A percentile compares a stretch with the other conserved stretches of the same genome.
Evolutionary conservation across 1,284 basidiomycete genomes (phyloP).

Genomic region (Laetiporus sulphureus): DNA sequence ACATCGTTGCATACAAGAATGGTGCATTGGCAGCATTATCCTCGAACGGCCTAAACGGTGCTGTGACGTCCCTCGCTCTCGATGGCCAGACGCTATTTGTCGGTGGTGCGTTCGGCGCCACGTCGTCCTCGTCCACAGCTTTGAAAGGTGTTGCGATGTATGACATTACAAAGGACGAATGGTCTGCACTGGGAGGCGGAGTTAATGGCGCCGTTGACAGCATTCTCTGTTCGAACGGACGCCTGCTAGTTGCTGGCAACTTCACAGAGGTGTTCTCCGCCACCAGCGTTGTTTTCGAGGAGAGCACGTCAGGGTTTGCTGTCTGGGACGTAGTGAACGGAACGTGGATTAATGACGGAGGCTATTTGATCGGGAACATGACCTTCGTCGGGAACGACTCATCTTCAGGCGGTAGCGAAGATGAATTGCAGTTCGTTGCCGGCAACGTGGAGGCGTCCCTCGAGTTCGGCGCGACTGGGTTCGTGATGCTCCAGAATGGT

Average conservation of each 20-base stretch:
- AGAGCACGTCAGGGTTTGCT: conserved; percentile 63
- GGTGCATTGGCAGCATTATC: conserved; percentile 50
- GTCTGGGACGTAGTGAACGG: conserved; percentile 63
- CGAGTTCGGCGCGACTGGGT: conserved; percentile 62
- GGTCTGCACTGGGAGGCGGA: conserved; percentile 70
- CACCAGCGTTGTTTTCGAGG: conserved; percentile 30
- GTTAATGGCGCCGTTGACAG: conserved; percentile 71
- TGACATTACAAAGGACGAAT: conserved; percentile 59
- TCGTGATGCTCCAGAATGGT: conserved; percentile 66
- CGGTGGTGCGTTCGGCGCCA: conserved; percentile 81
- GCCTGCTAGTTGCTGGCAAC: conserved; percentile 67
- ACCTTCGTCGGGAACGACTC: conserved; percentile 64
- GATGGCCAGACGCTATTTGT: conserved; percentile 67
- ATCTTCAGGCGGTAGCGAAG: conserved; percentile 29
- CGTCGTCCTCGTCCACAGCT: conserved; percentile 44
- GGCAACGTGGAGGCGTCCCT: conserved; percentile 52
- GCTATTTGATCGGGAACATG: conserved; percentile 71
- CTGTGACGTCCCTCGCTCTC: conserved; percentile 61
- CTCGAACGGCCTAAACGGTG: conserved; percentile 66
- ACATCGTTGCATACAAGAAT: conserved; percentile 69
- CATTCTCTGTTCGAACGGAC: conserved; percentile 44
- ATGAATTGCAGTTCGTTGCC: conserved; percentile 49
- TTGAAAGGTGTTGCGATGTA: conserved; percentile 73
- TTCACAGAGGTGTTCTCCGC: conserved; percentile 55
- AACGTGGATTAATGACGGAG: conserved; percentile 69